Base-by-base conservation (phyloP, 2,329 filamentous ascomycete species). In the Catunica adiposa region DNA sequence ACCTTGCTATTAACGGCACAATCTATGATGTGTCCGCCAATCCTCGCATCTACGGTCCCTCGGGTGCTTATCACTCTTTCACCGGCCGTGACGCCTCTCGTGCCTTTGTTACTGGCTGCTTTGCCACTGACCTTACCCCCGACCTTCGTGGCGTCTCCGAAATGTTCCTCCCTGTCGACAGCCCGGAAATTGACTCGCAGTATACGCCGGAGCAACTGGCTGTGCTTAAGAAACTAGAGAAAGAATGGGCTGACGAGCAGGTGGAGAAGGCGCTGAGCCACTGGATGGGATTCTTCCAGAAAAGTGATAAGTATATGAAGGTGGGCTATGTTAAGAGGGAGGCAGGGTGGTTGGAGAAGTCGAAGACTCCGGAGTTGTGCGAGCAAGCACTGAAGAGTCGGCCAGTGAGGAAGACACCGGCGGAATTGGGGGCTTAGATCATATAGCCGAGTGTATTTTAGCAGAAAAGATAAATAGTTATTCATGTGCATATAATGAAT, bases 21-120 rank as follows among this genome's bases (percentile, higher is more conserved):
- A 86, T 94, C 69, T 92, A 84, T 75, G 87, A 94, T 68, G 87
- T 94, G 42, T 78, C 79, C n/a, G 70, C 75, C 29, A 82, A 81
- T 55, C 74, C 78, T 62, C 68, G 76, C 67, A 72, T 84, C 69
- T 92, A 92, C 71, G 86, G 86, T 0, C 83, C 89, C 0, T 89
- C 88, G 26, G 92, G 89, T 3, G 81, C 80, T 38, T 98, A 98
- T 73, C 76, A 82, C 64, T 83, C 84, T 70, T 95, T 98, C 68
- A 80, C 89, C 0, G 92, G 90, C 59, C 76, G 77, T 60, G 92
- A 98, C 69, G 89, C 90, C 34, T 81, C 85, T 14, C 83, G 92
- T 51, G 88, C 83, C 20, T 98, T 89, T 68, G 82, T 98, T 8
- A 97, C 92, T 1, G 88, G 87, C 17, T 98, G 92, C 68, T 98